Conservation (phyloP, 805 yeast species). For the Saccharomycopsis selenospora region DNA sequence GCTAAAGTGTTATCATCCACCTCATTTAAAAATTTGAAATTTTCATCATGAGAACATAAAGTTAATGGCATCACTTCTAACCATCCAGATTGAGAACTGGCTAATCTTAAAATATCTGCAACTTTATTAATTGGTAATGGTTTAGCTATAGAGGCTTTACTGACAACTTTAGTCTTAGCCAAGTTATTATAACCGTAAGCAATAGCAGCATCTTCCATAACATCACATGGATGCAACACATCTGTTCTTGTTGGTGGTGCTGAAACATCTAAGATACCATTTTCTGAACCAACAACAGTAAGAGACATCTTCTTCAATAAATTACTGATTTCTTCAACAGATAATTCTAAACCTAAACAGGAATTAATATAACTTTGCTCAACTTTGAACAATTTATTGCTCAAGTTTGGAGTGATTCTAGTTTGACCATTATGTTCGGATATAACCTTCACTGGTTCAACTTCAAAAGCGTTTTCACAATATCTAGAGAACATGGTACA, state of each 20-base stretch:
- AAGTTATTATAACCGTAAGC: slow-evolving; percentile 92
- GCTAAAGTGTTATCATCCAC: slow-evolving; percentile 70
- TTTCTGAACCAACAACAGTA: slow-evolving; percentile 41
- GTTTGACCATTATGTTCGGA: slow-evolving; percentile 75
- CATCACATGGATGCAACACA: slow-evolving; percentile 92
- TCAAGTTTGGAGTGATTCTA: slow-evolving; percentile 67
- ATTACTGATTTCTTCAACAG: slow-evolving; percentile 58
- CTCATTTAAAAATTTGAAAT: slow-evolving; percentile 76
- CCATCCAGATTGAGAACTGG: slow-evolving; percentile 94
- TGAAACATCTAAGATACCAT: slow-evolving; percentile 47
- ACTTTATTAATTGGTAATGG: slow-evolving; percentile 89
- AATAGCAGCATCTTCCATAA: slow-evolving; percentile 97
- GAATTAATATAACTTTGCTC: slow-evolving; percentile 84
- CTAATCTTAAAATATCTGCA: slow-evolving; percentile 81
- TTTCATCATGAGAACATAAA: slow-evolving; percentile 93
- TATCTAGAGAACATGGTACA: slow-evolving; percentile 95
- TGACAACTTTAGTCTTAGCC: slow-evolving; percentile 67
- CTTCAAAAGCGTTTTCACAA: slow-evolving; percentile 69
- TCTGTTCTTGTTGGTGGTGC: slow-evolving; percentile 96
- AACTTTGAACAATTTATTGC: slow-evolving; percentile 61
- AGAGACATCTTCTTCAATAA: slow-evolving; percentile 79
- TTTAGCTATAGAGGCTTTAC: slow-evolving; percentile 72
- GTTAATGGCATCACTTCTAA: slow-evolving; percentile 93
- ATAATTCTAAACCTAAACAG: slow-evolving; percentile 75
- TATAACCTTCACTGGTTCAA: slow-evolving; percentile 84